Evolutionary conservation across 345 rosid genomes (phyloP).

Genomic region (Excoecaria agallocha): DNA sequence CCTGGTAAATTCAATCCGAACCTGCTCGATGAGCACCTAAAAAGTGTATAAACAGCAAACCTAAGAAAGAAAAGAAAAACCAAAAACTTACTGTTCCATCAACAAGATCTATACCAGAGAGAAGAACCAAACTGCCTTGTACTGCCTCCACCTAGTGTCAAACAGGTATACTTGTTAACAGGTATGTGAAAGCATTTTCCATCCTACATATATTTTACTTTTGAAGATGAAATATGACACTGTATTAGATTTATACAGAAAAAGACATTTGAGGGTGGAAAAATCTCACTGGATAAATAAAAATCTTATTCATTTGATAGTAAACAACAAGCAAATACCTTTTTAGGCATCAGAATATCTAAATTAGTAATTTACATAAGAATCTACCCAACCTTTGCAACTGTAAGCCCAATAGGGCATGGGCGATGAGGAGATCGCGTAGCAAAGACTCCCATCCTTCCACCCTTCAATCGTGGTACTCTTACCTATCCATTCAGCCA

Average conservation of each 20-base stretch:
- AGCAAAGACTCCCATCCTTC: slow-evolving; percentile 78
- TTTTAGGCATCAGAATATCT: neutral
- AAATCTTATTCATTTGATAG: neutral
- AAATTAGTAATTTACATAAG: neutral
- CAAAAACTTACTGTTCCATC: slow-evolving; percentile 80
- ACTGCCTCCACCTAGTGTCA: slow-evolving; percentile 68
- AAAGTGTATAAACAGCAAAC: neutral
- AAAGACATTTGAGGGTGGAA: neutral
- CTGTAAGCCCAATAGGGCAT: slow-evolving; percentile 89
- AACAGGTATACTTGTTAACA: slow-evolving; percentile 5
- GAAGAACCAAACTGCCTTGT: slow-evolving; percentile 60
- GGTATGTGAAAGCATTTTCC: neutral
- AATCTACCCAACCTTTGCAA: slow-evolving; percentile 63
- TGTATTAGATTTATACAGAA: neutral
- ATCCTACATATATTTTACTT: neutral
- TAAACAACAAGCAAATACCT: neutral
- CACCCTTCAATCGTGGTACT: slow-evolving; percentile 89
- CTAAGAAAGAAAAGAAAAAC: slow-evolving; percentile 3
- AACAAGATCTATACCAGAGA: slow-evolving; percentile 90
- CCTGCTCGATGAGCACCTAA: neutral
- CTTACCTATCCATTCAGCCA: slow-evolving; percentile 60
- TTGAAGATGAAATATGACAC: neutral
- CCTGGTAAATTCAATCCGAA: neutral
- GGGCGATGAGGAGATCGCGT: slow-evolving; percentile 92
- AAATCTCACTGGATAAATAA: neutral